Conservation (phyloP, 306 rosid species). For the Psophocarpus tetragonolobus region DNA sequence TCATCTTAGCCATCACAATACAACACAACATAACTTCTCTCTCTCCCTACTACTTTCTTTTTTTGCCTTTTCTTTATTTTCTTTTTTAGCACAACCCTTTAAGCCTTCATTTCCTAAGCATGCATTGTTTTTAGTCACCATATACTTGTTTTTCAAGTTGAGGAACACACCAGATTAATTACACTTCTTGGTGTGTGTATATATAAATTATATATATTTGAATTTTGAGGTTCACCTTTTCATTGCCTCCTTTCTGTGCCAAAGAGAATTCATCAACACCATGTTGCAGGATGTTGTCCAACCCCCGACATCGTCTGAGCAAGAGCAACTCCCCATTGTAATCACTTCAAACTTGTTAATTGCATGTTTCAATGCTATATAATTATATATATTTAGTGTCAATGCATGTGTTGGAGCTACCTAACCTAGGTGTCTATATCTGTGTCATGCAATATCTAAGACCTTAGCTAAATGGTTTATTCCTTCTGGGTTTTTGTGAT, state of each 20-base stretch:
- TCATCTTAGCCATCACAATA: constrained; percentile 37
- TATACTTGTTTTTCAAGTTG: background rate
- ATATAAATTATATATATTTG: background rate
- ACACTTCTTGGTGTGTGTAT: background rate
- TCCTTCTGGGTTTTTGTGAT: background rate
- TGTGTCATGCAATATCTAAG: background rate
- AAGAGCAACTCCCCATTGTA: constrained; percentile 56
- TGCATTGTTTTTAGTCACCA: constrained; percentile 41
- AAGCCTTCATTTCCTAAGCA: constrained; percentile 12
- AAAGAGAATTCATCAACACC: constrained; percentile 23
- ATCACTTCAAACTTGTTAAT: constrained; percentile 29
- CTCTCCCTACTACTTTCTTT: constrained; percentile 6
- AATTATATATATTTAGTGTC: background rate
- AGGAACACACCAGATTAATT: background rate
- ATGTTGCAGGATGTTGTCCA: constrained; percentile 72
- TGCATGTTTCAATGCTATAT: background rate
- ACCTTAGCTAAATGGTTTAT: background rate
- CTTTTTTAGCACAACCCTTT: background rate
- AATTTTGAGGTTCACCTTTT: background rate
- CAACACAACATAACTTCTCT: background rate
- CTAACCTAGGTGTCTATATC: background rate
- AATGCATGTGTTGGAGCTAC: constrained; percentile 22
- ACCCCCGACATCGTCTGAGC: constrained; percentile 46
- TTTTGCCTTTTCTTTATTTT: constrained; percentile 8
- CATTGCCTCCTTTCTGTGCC: background rate